phyloP scores from a whole-genome alignment of 495 filamentous ascomycete genomes.

The Penicillium atrosanguineum region DNA sequence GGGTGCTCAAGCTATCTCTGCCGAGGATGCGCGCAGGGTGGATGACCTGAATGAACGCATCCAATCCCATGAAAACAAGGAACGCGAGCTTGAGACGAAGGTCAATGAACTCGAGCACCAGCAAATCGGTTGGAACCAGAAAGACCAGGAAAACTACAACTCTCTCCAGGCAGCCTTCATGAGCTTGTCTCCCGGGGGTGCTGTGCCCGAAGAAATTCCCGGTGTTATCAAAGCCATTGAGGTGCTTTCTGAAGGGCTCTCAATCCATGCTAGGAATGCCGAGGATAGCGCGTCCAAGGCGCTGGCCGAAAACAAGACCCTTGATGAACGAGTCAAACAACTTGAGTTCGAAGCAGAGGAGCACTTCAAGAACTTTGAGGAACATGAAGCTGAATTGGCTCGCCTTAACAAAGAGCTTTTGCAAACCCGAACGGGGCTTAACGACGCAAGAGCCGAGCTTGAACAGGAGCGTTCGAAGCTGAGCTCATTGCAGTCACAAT shows the following conservation, averaged over 20 bases:
- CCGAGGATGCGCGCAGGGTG: constrained; percentile 55
- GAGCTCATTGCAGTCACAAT: constrained; percentile 59
- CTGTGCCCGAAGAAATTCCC: constrained; percentile 54
- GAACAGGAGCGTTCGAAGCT: constrained; percentile 64
- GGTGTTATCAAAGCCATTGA: constrained; percentile 64
- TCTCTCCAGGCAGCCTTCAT: constrained; percentile 61
- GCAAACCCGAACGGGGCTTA: constrained; percentile 56
- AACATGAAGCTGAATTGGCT: constrained; percentile 35
- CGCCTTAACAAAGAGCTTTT: constrained; percentile 41
- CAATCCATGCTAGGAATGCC: constrained; percentile 42
- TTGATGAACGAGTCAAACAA: constrained; percentile 50
- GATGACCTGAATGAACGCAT: constrained; percentile 40
- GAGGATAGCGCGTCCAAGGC: constrained; percentile 39
- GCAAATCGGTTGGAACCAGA: constrained; percentile 43
- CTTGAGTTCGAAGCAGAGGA: constrained; percentile 38
- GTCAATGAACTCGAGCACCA: constrained; percentile 49
- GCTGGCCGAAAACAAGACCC: constrained; percentile 40
- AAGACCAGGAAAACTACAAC: constrained; percentile 50
- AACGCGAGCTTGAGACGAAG: constrained; percentile 26
- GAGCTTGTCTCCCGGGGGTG: constrained; percentile 56
- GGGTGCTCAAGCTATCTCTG: constrained; percentile 51
- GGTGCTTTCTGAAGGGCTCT: constrained; percentile 55
- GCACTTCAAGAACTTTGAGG: constrained; percentile 45
- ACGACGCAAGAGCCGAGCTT: constrained; percentile 61
- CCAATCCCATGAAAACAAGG: constrained; percentile 5